phyloP scores from a whole-genome alignment of 164 flowering plant species.

The Aristolochia californica region DNA sequence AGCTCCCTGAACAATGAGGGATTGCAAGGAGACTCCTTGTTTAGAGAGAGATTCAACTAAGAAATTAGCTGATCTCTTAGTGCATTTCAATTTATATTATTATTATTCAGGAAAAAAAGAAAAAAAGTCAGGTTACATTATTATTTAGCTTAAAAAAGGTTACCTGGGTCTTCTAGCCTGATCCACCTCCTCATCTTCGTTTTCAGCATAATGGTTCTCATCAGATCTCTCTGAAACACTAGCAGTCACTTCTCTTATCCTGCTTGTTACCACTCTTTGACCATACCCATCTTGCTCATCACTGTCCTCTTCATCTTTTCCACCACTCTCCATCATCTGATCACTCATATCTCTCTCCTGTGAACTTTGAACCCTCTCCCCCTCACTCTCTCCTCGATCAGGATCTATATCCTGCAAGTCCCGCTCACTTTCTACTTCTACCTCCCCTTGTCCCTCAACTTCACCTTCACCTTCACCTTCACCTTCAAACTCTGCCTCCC shows the following conservation, averaged over 20 bases:
- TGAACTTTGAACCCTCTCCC: slow-evolving; percentile 75
- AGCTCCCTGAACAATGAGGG: too few species aligned
- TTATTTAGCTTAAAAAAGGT: not conserved
- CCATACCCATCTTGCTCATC: slow-evolving; percentile 69
- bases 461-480: too few species aligned
- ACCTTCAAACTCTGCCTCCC: too few species aligned
- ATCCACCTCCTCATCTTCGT: slow-evolving; percentile 80
- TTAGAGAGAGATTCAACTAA: too few species aligned
- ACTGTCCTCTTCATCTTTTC: slow-evolving; percentile 52
- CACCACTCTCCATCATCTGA: slow-evolving; percentile 66
- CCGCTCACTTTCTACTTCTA: slow-evolving; percentile 10
- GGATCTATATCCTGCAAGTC: slow-evolving; percentile 54
- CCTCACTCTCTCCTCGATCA: slow-evolving; percentile 83
- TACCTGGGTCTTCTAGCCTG: slow-evolving; percentile 66
- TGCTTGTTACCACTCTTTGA: slow-evolving; percentile 59
- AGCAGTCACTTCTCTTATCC: slow-evolving; percentile 51
- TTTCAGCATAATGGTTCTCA: slow-evolving; percentile 52
- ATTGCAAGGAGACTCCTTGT: too few species aligned
- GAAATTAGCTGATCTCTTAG: too few species aligned
- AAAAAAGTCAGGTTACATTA: too few species aligned
- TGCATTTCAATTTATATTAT: too few species aligned
- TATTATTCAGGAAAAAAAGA: too few species aligned
- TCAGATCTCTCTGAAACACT: slow-evolving; percentile 87
- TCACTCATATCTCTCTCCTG: slow-evolving; percentile 64
- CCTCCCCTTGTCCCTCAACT: too few species aligned